Percentiles rank a stretch among this genome's conserved stretches.
phyloP scores from a whole-genome alignment of 495 filamentous ascomycete genomes.

The Parachaetomium inaequale region DNA sequence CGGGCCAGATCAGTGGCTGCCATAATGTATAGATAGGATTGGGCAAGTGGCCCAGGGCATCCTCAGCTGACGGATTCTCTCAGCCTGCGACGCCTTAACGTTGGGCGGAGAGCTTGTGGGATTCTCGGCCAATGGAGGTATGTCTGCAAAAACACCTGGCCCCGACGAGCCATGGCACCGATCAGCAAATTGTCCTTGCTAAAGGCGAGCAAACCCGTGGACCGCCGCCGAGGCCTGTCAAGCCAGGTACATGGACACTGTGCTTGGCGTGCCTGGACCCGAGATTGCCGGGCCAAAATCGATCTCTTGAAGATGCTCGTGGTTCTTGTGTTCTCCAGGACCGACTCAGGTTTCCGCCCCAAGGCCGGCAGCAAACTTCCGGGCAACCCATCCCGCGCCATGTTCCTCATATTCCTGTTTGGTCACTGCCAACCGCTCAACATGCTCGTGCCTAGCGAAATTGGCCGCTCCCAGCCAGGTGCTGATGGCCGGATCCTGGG shows the following conservation, averaged over 20 bases:
- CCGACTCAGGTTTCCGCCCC: conserved; percentile 22
- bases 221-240: too few relatives aligned
- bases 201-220: neutral
- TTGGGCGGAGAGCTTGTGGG: neutral
- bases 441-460: conserved; percentile 63
- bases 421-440: conserved; percentile 66
- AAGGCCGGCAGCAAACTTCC: conserved; percentile 57
- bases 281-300: too few relatives aligned
- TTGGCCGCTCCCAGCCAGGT: conserved; percentile 82
- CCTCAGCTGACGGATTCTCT: neutral
- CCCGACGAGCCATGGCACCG: neutral
- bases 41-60: neutral
- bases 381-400: conserved; percentile 72
- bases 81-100: neutral
- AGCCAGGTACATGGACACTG: too few relatives aligned
- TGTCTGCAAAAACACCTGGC: neutral
- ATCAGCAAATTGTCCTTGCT: neutral
- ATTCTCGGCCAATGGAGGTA: neutral
- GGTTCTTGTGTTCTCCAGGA: neutral
- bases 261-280: too few relatives aligned
- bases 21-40: too few relatives aligned
- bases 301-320: too few relatives aligned
- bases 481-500: conserved; percentile 71
- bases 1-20: too few relatives aligned
- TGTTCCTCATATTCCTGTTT: conserved; percentile 87